Base-by-base conservation (phyloP, 2,329 filamentous ascomycete genomes). In the Venturia asperata region DNA sequence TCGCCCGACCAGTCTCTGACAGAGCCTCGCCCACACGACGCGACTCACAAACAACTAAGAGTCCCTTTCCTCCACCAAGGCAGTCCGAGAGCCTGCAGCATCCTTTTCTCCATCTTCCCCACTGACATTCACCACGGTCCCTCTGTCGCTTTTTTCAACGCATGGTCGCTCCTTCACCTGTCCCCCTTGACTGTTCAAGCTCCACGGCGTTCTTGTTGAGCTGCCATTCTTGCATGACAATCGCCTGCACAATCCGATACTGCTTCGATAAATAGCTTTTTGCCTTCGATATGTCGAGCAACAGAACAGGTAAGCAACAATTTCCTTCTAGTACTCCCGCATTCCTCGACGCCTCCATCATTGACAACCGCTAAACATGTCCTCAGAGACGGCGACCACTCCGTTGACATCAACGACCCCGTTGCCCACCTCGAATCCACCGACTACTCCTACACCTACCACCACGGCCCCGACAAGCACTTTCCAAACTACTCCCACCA, bases 401-500 rank as follows among this genome's bases (percentile, higher is more conserved):
- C 47, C 52, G 11, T 37, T 58, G 24, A 21, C 49, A 13, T 30
- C 49, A 21, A 49, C 61, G 10, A 52, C 61, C 11, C 9, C 41
- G n/a, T 3, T 27, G 9, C n/a, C 62, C 7, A 63, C 62, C 24
- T 5, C n/a, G 10, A 24, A n/a, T 27, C 30, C 63, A n/a, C 13
- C 64, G 15, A 41, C 45, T 11, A 49, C 61, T 61, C 37, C 55
- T 17, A 15, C 30, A 15, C n/a, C 64, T 15, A 61, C 39, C 7
- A 61, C 55, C 19, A 62, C 41, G 7, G 27, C 60, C 9, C 58
- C 27, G 1, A 65, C 64, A 15, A 52, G 61, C 17, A 63, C 61
- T 11, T 10, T 24, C 34, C 61, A 27, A 55, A 41, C 64, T 15
- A 24, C 60, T 13, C 34, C 64, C 27, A 55, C 64, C 21, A 62